Percentiles rank a stretch among this genome's conserved stretches.
Conservation (phyloP, 345 rosid genomes). For the Eucalyptus fibrosa region DNA sequence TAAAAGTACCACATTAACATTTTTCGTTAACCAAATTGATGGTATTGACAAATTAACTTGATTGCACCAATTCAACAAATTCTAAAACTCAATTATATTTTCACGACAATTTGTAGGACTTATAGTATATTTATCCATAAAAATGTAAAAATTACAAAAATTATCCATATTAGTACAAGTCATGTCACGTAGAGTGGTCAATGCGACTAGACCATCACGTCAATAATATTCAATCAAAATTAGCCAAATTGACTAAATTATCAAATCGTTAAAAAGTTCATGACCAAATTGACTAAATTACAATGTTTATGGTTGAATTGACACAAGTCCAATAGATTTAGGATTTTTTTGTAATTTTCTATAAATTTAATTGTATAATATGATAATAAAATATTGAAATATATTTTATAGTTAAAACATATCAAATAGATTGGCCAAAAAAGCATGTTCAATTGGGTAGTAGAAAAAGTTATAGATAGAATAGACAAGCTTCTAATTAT, state of each 20-base stretch:
- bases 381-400: not conserved
- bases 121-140: too few relatives aligned
- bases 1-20: too few relatives aligned
- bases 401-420: not conserved
- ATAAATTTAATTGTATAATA: not conserved
- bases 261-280: too few relatives aligned
- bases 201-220: fast-evolving
- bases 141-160: too few relatives aligned
- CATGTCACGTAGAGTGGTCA: fast-evolving
- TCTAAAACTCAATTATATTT: too few relatives aligned
- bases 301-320: not conserved
- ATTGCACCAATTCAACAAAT: not conserved
- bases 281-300: not conserved
- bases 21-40: too few relatives aligned
- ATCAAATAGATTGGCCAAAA: not conserved
- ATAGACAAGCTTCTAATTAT: not conserved
- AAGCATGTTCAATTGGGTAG: not conserved
- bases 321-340: not conserved
- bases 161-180: fast-evolving
- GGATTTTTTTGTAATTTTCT: too few relatives aligned
- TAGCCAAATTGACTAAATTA: not conserved
- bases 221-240: fast-evolving
- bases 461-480: not conserved
- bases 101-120: not conserved
- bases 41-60: too few relatives aligned